Evolutionary conservation across 805 yeast species (phyloP), one percentile per base, ranked within the genome.

Genomic region (Cyberlindnera xylosilytica): DNA sequence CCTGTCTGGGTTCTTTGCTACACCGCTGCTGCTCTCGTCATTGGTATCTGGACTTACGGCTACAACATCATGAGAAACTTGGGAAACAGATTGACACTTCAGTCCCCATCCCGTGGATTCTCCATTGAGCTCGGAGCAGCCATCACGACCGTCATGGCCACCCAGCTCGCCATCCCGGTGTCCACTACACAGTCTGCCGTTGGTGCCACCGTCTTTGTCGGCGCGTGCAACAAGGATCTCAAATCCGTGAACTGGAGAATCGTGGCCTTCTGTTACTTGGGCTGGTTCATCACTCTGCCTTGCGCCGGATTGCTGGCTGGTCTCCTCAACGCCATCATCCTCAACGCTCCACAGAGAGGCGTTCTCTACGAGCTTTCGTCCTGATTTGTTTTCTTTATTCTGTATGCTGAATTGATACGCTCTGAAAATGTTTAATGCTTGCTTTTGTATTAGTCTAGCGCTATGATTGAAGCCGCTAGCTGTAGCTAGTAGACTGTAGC

Each of bases 181-280:
- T 82, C 89, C 7, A 84, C 91, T 22, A 84, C 91, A 4, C 90
- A 83, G 63, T 75, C 80, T 60, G 87, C 88, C 12, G 83, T 79
- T 43, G 91, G 91, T 46, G 87, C 87, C 45, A 81, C 86, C 30
- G 87, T 83, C 6, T 78, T 76, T 55, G 86, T 84, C 50, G 91
- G 89, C 42, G 66, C 83, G 46, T 81, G 87, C 66, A 84, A 83
- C 70, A 67, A 66, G 53, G 85, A 79, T 56, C 50, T 70, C 54
- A 74, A 64, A 51, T 74, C 85, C 5, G 82, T 82, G 45, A 83
- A 84, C 69, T 84, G 89, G 89, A 74, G 84, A 66, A 78, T 81
- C 78, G 87, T 83, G 20, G 58, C 67, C 12, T 83, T 84, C 83
- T 76, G 83, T 52, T 83, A 81, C 63, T 53, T 68, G 38, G 88